phyloP scores from a whole-genome alignment of 495 filamentous ascomycete genomes.

The Corynascus novoguineensis region DNA sequence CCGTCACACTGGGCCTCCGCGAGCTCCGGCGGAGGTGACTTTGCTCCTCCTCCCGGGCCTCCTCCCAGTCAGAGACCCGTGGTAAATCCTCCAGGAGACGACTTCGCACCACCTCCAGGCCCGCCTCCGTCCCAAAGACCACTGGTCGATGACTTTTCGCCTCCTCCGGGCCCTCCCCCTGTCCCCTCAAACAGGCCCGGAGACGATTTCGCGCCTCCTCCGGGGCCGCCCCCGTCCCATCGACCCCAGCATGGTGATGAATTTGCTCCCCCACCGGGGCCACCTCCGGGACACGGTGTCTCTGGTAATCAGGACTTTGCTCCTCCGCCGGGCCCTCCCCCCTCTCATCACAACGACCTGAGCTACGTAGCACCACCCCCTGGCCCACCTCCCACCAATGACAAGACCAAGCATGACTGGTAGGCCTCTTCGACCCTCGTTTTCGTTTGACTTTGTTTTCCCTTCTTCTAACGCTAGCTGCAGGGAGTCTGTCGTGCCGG shows the following conservation, averaged over 20 bases:
- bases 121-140: slow-evolving; percentile 33
- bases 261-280: slow-evolving; percentile 32
- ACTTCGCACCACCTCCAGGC: slow-evolving; percentile 35
- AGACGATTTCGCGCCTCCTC: slow-evolving; percentile 32
- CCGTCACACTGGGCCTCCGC: slow-evolving; percentile 19
- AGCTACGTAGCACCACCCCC: slow-evolving; percentile 32
- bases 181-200: neutral
- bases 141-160: slow-evolving; percentile 24
- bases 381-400: slow-evolving; percentile 15
- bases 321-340: slow-evolving; percentile 34
- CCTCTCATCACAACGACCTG: slow-evolving; percentile 22
- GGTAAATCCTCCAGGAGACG: neutral
- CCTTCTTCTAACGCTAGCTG: neutral
- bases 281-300: slow-evolving; percentile 26
- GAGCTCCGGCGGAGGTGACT: slow-evolving; percentile 17
- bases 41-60: slow-evolving; percentile 33
- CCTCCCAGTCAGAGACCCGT: slow-evolving; percentile 16
- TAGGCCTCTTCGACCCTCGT: neutral
- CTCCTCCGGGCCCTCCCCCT: slow-evolving; percentile 37
- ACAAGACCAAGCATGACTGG: slow-evolving; percentile 59
- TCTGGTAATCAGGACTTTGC: neutral
- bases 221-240: slow-evolving; percentile 32
- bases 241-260: slow-evolving; percentile 20
- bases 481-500: slow-evolving; percentile 63
- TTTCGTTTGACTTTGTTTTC: neutral